These are phyloP conservation scores for Thelonectria rubi DNA, from an alignment of 2,329 filamentous ascomycete species.

Conservation along the genomic window DNA sequence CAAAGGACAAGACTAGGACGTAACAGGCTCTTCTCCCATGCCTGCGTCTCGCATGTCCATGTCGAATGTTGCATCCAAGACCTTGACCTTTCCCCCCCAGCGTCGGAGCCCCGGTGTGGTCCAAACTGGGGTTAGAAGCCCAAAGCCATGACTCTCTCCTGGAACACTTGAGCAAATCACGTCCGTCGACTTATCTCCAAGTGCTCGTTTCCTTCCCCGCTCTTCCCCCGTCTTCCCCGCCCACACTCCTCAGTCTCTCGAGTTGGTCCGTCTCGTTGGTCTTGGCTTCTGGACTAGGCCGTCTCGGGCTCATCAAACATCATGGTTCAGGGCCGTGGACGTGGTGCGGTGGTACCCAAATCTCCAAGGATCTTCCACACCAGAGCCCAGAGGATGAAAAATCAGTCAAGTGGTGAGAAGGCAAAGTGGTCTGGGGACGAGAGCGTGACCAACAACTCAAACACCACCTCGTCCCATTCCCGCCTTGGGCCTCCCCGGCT, in stretches of 20 bases:
- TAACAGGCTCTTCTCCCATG: not conserved
- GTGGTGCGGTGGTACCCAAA: not conserved
- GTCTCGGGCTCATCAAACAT: constrained; percentile 10
- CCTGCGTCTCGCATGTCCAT: constrained; percentile 1
- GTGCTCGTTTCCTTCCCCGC: constrained; percentile 1
- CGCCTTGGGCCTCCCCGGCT: constrained; percentile 7
- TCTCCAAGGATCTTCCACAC: constrained; percentile 12
- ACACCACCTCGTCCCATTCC: constrained; percentile 1
- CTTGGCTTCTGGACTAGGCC: constrained; percentile 12
- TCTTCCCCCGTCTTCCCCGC: constrained; percentile 10
- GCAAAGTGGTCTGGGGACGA: not conserved
- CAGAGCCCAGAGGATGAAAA: not conserved
- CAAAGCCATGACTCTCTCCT: not conserved
- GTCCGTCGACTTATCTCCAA: not conserved
- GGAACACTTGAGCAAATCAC: not conserved
- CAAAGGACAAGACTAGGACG: not conserved
- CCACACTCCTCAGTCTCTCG: constrained; percentile 5
- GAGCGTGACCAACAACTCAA: not conserved
- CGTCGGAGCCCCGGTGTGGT: not conserved
- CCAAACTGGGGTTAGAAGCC: constrained; percentile 18
- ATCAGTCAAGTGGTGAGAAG: not conserved
- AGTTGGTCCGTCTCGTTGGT: not conserved
- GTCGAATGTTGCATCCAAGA: not conserved
- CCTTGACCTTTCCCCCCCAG: not conserved
- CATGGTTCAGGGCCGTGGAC: constrained; percentile 11